A percentile compares a stretch with the other conserved stretches of the same genome.
Evolutionary conservation across 2,329 filamentous ascomycete species (phyloP).

Genomic region (Tolypocladium cylindrosporum): DNA sequence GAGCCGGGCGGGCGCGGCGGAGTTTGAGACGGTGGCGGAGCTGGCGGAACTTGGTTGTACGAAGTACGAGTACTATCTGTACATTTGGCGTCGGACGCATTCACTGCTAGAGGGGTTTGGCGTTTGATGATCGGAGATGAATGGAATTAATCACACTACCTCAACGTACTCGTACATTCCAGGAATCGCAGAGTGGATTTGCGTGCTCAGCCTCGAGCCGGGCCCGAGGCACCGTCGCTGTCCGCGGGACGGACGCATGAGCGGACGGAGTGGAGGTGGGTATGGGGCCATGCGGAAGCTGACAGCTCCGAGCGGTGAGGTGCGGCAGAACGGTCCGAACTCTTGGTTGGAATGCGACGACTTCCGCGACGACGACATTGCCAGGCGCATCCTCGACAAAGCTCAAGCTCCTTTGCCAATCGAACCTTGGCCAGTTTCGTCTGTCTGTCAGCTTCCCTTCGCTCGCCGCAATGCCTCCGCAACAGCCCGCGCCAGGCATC

Average conservation of each 20-base stretch:
- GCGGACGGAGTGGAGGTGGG: constrained; percentile 2
- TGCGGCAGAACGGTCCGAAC: constrained; percentile 10
- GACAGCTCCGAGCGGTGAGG: constrained; percentile 16
- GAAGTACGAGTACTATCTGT: neutral
- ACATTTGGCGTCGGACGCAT: neutral
- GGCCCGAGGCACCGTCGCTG: neutral
- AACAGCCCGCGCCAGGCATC: constrained; percentile 8
- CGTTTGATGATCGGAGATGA: neutral
- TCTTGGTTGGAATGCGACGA: neutral
- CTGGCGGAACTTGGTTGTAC: neutral
- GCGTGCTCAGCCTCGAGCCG: neutral
- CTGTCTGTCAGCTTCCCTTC: neutral
- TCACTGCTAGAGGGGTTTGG: neutral
- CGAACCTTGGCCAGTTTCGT: neutral
- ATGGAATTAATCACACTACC: neutral
- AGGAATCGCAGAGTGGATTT: neutral
- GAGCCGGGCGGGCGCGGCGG: neutral
- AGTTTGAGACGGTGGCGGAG: neutral
- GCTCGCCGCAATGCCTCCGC: neutral
- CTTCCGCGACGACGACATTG: neutral
- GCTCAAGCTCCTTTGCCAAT: neutral
- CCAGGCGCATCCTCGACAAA: neutral
- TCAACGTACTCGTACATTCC: neutral
- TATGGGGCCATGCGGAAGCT: constrained; percentile 13
- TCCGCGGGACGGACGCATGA: neutral